phyloP scores from a whole-genome alignment of 1,284 basidiomycete species.

The Ganoderma meredithae region DNA sequence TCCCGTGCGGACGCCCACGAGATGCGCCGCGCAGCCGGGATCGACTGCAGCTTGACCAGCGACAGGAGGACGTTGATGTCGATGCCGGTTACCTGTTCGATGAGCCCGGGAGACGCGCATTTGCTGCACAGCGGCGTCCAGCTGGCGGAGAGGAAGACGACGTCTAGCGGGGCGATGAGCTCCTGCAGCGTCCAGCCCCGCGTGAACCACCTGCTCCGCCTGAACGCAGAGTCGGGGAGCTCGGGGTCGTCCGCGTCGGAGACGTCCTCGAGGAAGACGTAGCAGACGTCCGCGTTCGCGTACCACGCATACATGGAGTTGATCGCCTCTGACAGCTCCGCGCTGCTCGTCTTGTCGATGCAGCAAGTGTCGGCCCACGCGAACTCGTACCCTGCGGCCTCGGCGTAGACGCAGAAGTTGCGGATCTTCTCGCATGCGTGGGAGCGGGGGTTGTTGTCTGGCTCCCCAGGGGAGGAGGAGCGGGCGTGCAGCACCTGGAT shows the following conservation, averaged over 20 bases:
- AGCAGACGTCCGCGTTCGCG: conserved; percentile 14
- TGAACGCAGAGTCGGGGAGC: conserved; percentile 5
- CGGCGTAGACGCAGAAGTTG: conserved; percentile 16
- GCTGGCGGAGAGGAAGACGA: conserved; percentile 16
- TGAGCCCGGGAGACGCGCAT: conserved; percentile 11
- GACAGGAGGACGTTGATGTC: conserved; percentile 19
- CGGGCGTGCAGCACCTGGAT: conserved; percentile 3
- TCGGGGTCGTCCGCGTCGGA: conserved; percentile 12
- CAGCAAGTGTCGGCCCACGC: conserved; percentile 20
- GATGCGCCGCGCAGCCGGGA: conserved; percentile 14
- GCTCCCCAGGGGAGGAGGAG: not conserved
- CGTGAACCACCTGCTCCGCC: conserved; percentile 15
- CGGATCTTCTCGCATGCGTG: conserved; percentile 13
- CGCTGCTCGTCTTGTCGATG: conserved; percentile 22
- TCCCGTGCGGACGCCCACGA: conserved; percentile 17
- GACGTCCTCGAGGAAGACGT: conserved; percentile 14
- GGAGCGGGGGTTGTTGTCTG: conserved; percentile 8
- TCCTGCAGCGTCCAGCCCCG: conserved; percentile 20
- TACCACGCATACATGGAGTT: conserved; percentile 20
- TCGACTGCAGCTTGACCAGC: conserved; percentile 8
- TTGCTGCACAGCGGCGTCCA: conserved; percentile 19
- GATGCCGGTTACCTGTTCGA: conserved; percentile 14
- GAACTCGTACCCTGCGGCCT: conserved; percentile 11
- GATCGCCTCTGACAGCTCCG: conserved; percentile 18
- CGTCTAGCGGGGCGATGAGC: conserved; percentile 17